A percentile compares a stretch with the other conserved stretches of the same genome.
Evolutionary conservation across 176 grass and related monocot genomes (phyloP).

Genomic region (Melocanna baccifera): DNA sequence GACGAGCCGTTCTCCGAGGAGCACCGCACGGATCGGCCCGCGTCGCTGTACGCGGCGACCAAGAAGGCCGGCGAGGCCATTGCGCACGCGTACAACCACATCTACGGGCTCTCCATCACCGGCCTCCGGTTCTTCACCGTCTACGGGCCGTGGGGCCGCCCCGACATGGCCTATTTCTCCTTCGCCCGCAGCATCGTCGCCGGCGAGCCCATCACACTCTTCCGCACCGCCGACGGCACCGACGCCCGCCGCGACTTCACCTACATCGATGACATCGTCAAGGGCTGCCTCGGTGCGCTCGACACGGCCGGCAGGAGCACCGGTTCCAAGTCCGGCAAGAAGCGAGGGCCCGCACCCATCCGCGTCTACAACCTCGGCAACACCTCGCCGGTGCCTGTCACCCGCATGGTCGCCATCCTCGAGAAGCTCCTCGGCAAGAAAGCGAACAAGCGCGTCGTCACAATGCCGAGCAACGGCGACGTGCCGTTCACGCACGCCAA

Average conservation of each 20-base stretch:
- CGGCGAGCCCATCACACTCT: slow-evolving; percentile 79
- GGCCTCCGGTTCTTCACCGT: slow-evolving; percentile 96
- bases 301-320: slow-evolving; percentile 80
- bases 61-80: slow-evolving; percentile 99
- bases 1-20: slow-evolving; percentile 80
- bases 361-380: slow-evolving; percentile 95
- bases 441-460: slow-evolving; percentile 73
- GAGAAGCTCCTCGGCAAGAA: slow-evolving; percentile 91
- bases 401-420: slow-evolving; percentile 77
- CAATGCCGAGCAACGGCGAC: slow-evolving; percentile 87
- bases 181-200: slow-evolving; percentile 75
- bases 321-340: slow-evolving; percentile 59
- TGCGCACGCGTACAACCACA: slow-evolving; percentile 95
- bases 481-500: slow-evolving; percentile 97
- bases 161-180: slow-evolving; percentile 98
- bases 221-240: slow-evolving; percentile 53
- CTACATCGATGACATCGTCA: slow-evolving; percentile 92
- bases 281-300: slow-evolving; percentile 76
- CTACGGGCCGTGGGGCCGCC: slow-evolving; percentile 94
- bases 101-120: slow-evolving; percentile 96
- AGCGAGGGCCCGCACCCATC: slow-evolving; percentile 54
- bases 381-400: slow-evolving; percentile 79
- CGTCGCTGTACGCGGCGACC: slow-evolving; percentile 92
- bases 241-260: slow-evolving; percentile 80
- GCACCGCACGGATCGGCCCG: slow-evolving; percentile 79